Evolutionary conservation across 2,329 filamentous ascomycete genomes (phyloP).

Genomic region (Cladosporium phlei): DNA sequence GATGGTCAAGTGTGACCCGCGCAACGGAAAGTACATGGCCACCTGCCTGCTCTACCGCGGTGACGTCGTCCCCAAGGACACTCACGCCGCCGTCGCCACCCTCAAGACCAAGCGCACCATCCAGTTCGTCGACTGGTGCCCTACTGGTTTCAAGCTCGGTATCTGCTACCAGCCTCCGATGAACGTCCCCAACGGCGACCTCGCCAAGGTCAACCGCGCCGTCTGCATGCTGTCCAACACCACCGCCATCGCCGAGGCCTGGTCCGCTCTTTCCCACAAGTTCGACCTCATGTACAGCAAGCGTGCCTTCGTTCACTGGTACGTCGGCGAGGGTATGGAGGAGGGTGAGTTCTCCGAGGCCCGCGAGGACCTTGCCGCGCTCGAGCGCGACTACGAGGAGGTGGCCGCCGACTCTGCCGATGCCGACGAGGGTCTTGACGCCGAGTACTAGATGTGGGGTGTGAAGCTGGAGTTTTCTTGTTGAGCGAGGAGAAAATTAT

Average conservation of each 20-base stretch:
- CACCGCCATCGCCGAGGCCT: slow-evolving; percentile 96
- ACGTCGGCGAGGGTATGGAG: slow-evolving; percentile 99
- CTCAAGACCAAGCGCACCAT: slow-evolving; percentile 99
- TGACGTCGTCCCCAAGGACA: slow-evolving; percentile 95
- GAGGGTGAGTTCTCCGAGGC: slow-evolving; percentile 99
- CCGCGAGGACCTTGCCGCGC: slow-evolving; percentile 93
- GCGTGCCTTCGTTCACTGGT: slow-evolving; percentile 99
- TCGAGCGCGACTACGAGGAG: slow-evolving; percentile 98
- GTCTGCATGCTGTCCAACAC: slow-evolving; percentile 99
- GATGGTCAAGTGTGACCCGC: slow-evolving; percentile 99
- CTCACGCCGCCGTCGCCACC: slow-evolving; percentile 83
- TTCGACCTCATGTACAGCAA: slow-evolving; percentile 99
- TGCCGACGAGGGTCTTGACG: slow-evolving; percentile 76
- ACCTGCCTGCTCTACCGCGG: slow-evolving; percentile 97
- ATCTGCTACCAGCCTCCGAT: slow-evolving; percentile 99
- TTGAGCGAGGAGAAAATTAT: slow-evolving; percentile 15
- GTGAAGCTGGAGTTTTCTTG: slow-evolving; percentile 10
- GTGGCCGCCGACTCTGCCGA: slow-evolving; percentile 92
- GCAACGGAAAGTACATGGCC: slow-evolving; percentile 99
- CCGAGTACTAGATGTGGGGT: slow-evolving; percentile 70
- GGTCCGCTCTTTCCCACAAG: slow-evolving; percentile 93
- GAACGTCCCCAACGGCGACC: slow-evolving; percentile 92
- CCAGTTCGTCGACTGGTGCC: slow-evolving; percentile 99
- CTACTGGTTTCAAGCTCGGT: slow-evolving; percentile 99
- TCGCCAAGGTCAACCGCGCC: slow-evolving; percentile 96